Conservation (phyloP, 1,284 basidiomycete species). For the Somion occarium region DNA sequence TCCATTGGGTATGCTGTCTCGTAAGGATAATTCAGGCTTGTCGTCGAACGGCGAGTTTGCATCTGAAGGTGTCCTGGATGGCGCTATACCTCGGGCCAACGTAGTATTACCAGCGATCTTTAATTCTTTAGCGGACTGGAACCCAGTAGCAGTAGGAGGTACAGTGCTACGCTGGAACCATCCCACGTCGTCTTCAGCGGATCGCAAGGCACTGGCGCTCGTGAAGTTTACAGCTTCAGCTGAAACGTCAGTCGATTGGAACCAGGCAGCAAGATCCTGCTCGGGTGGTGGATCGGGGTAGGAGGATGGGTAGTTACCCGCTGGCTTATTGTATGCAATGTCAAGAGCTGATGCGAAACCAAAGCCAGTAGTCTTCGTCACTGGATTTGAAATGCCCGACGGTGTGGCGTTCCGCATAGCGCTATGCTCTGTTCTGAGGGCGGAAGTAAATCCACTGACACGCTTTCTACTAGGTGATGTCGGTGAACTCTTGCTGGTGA, state of each 20-base stretch:
- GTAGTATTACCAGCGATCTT: not conserved
- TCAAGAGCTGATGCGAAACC: slow-evolving; percentile 1
- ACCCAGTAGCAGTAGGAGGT: slow-evolving; percentile 27
- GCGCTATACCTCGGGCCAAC: not conserved
- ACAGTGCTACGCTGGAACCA: not conserved
- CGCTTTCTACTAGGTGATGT: not conserved
- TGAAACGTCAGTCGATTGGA: slow-evolving; percentile 31
- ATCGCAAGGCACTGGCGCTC: not conserved
- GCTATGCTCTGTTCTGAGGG: not conserved
- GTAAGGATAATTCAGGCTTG: not conserved
- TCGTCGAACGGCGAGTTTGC: not conserved
- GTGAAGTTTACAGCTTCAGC: slow-evolving; percentile 9
- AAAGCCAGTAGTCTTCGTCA: not conserved
- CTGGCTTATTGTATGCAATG: not conserved
- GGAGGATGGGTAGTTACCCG: slow-evolving; percentile 17
- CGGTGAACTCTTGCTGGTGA: not conserved
- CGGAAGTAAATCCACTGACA: not conserved
- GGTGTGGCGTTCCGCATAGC: not conserved
- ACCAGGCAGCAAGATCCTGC: slow-evolving; percentile 53
- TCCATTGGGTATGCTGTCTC: not conserved
- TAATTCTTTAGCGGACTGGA: slow-evolving; percentile 28
- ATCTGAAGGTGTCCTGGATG: no score
- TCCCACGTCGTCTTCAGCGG: not conserved
- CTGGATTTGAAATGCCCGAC: not conserved
- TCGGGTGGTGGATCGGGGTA: slow-evolving; percentile 42